Base-by-base conservation (phyloP, 768 basidiomycete genomes). In the Postia placenta region DNA sequence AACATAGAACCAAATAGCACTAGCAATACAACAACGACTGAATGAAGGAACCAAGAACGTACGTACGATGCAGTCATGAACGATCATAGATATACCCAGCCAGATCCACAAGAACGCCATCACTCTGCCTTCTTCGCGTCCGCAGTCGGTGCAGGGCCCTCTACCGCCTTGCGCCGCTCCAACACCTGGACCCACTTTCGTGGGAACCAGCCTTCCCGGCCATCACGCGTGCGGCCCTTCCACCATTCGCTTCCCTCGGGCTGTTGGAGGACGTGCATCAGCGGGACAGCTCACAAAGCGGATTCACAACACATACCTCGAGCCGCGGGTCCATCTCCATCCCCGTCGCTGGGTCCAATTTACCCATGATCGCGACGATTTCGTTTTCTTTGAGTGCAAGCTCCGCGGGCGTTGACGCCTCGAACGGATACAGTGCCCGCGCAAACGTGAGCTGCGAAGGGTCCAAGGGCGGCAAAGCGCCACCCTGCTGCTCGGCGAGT, bases 171-270 rank as follows among this genome's bases (percentile, higher is more conserved):
- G 58, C 60, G 64, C 60, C 76, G 71, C 59, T 75, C 80, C 48
- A 88, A 65, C 3, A 87, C 72, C 64, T 91, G 79, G 3, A 94
- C 91, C 78, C 87, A 94, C 56, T 87, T 92, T 50, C 73, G 78
- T 1, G 94, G 94, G 76, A 98, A 96, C 92, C 92, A 98, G 0
- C 94, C 94, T 56, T 89, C 83, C 56, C 85, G 74, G 0, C 94
- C 94, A 56, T 96, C 93, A 49, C 94, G 74, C 52, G 89, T 93
- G 40, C 94, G 76, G 1, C 94, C 94, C 64, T 82, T 85, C 93
- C 92, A 97, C 94, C 94, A 98, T 49, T 92, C 93, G 4, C 74
- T 79, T 48, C 73, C 63, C 46, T 63, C 69, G 22, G 70, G 63
- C 47, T 81, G 41, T 0, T n/a, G n/a, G 22, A 45, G 17, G 17